phyloP scores from a whole-genome alignment of 177 flowering plant species.

The Telopea speciosissima region DNA sequence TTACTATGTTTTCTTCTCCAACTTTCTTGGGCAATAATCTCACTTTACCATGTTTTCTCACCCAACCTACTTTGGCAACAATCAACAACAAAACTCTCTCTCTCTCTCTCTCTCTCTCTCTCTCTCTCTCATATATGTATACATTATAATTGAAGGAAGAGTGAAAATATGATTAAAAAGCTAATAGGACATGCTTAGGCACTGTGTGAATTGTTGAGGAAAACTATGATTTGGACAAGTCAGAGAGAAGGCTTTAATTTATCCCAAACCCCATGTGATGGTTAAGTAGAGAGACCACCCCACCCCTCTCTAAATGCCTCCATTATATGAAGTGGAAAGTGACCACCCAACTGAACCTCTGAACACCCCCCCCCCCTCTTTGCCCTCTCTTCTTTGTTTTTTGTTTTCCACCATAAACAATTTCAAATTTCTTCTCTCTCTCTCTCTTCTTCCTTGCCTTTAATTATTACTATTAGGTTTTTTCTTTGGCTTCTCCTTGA shows the following conservation, averaged over 20 bases:
- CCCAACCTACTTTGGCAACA: not conserved
- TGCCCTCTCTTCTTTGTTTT: not conserved
- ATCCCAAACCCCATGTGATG: constrained; percentile 16
- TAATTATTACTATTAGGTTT: not conserved
- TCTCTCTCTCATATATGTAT: not conserved
- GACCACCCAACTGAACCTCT: constrained; percentile 5
- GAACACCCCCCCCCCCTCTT: not conserved
- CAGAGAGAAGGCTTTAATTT: constrained; percentile 9
- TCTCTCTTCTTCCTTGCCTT: too few species aligned
- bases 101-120: not conserved
- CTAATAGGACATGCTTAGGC: constrained; percentile 11
- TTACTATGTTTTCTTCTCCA: not conserved
- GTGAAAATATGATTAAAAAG: not conserved
- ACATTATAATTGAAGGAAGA: not conserved
- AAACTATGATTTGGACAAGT: constrained; percentile 15
- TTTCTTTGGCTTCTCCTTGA: not conserved
- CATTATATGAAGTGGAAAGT: constrained; percentile 11
- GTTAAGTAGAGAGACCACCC: constrained; percentile 4
- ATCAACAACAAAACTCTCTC: not conserved
- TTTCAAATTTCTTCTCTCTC: not conserved
- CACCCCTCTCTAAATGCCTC: not conserved
- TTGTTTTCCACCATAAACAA: not conserved
- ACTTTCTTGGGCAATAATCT: not conserved
- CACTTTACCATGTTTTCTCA: not conserved
- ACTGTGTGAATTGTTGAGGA: constrained; percentile 16